A percentile compares a stretch with the other conserved stretches of the same genome.
These are phyloP conservation scores for Fusarium sp. DNA, from an alignment of 2,329 filamentous ascomycete genomes.

Conservation along the genomic window DNA sequence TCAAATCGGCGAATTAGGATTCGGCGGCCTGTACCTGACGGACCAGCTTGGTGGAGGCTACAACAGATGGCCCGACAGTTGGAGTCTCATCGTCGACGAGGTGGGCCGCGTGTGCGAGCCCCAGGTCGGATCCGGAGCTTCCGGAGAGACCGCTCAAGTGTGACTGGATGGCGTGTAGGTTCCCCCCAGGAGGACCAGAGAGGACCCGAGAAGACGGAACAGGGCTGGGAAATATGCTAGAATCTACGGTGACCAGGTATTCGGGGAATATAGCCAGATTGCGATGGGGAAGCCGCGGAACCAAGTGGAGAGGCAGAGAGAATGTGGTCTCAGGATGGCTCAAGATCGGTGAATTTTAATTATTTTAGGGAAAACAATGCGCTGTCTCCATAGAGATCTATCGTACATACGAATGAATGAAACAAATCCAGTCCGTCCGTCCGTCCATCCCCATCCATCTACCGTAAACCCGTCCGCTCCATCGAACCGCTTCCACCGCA, in stretches of 20 bases:
- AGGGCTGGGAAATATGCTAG: background rate
- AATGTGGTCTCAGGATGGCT: background rate
- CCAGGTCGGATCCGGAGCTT: background rate
- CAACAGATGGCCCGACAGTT: slow-evolving; percentile 20
- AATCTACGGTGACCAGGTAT: background rate
- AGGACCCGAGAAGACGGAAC: background rate
- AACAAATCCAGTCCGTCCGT: background rate
- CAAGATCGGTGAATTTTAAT: background rate
- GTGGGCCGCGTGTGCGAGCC: background rate
- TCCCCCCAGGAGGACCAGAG: background rate
- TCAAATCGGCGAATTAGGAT: slow-evolving; percentile 2
- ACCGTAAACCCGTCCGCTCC: background rate
- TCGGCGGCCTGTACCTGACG: slow-evolving; percentile 28
- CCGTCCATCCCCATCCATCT: background rate
- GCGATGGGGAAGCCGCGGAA: background rate
- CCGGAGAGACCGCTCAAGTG: background rate
- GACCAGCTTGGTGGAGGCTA: slow-evolving; percentile 27
- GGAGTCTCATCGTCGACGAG: background rate
- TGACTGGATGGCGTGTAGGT: background rate
- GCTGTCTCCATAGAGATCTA: background rate
- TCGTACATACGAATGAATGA: background rate
- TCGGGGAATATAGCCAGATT: background rate
- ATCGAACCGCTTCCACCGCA: background rate
- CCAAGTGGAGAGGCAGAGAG: background rate
- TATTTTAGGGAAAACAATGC: background rate